Evolutionary conservation across 345 rosid genomes (phyloP).

Genomic region (Rhodomyrtus tomentosa): DNA sequence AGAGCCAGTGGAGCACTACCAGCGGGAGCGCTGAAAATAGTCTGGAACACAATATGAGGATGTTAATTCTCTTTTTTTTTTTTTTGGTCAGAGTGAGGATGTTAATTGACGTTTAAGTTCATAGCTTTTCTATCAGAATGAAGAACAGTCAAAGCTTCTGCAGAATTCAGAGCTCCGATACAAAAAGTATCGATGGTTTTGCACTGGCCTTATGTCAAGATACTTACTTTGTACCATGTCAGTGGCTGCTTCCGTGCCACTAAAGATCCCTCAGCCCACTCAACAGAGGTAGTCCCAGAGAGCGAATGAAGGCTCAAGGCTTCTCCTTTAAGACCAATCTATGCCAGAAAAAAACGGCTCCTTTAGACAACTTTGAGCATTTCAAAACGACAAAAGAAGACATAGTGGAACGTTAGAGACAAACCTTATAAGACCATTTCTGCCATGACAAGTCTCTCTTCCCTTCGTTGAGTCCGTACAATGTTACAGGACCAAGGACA

Average conservation of each 20-base stretch:
- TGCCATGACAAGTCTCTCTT: conserved; percentile 88
- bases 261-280: conserved; percentile 77
- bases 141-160: not conserved
- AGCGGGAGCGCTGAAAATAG: conserved; percentile 33
- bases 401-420: not conserved
- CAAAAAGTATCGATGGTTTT: not conserved
- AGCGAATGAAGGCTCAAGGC: conserved; percentile 78
- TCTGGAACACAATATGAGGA: conserved; percentile 9
- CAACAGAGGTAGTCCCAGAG: conserved; percentile 76
- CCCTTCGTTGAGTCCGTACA: conserved; percentile 74
- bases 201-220: not conserved
- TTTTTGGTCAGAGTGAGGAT: too few relatives aligned
- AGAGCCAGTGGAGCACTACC: conserved; percentile 32
- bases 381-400: not conserved
- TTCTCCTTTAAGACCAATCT: conserved; percentile 98
- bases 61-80: not conserved
- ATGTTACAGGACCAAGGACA: conserved; percentile 76
- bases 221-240: conserved; percentile 82
- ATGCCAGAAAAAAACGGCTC: conserved; percentile 3
- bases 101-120: not conserved
- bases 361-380: not conserved
- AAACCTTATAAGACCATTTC: conserved; percentile 96
- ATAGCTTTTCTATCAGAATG: not conserved
- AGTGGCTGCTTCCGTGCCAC: conserved; percentile 80
- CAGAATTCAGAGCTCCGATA: not conserved